Conservation (phyloP, 116 monocot genomes). For the Trichopus zeylanicus region DNA sequence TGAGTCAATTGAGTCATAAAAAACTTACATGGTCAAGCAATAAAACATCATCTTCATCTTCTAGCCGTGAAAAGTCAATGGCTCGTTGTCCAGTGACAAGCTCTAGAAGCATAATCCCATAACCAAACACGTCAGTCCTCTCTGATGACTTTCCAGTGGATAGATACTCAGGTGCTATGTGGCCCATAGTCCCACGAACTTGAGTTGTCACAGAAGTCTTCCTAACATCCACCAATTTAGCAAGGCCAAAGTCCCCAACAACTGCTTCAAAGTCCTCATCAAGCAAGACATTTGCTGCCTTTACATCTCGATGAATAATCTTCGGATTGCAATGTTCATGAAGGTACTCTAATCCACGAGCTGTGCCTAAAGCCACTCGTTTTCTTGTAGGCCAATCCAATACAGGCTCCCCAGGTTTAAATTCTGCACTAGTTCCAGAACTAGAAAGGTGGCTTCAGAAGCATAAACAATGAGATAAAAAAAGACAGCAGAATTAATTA, state of each 20-base stretch:
- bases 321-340: constrained; percentile 94
- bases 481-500: too few species aligned
- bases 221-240: constrained; percentile 75
- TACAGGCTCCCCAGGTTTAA: constrained; percentile 63
- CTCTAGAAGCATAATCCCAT: too few species aligned
- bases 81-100: too few species aligned
- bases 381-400: constrained; percentile 70
- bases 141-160: constrained; percentile 92
- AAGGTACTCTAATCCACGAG: constrained; percentile 79
- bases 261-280: too few species aligned
- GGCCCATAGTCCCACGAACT: constrained; percentile 94
- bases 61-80: constrained; percentile 77
- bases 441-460: too few species aligned
- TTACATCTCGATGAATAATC: too few species aligned
- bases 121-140: constrained; percentile 86
- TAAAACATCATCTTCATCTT: constrained; percentile 83
- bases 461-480: too few species aligned
- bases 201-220: constrained; percentile 85
- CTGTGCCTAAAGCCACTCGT: constrained; percentile 71
- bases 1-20: too few species aligned
- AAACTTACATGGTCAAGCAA: constrained; percentile 81
- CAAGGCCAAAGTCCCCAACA: constrained; percentile 88
- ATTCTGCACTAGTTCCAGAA: constrained; percentile 37
- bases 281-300: too few species aligned
- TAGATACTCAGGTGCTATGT: constrained; percentile 90